phyloP scores from a whole-genome alignment of 441 rosid genomes.

The Macaranga tanarius region DNA sequence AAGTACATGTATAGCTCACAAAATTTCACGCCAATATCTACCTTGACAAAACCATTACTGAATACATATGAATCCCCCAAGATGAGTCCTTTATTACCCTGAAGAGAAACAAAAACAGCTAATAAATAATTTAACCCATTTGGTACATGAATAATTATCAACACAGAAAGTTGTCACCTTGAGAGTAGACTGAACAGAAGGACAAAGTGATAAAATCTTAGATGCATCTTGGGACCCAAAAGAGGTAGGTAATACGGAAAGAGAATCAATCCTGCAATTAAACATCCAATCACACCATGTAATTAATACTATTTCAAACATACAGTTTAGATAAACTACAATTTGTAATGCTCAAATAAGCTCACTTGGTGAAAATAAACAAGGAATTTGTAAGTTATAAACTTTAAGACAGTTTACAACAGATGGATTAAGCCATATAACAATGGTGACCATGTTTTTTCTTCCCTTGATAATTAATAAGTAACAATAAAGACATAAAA shows the following conservation, averaged over 20 bases:
- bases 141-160: constrained; percentile 6
- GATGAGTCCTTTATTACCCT: constrained; percentile 74
- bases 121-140: constrained; percentile 18
- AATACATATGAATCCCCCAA: constrained; percentile 71
- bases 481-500: background rate
- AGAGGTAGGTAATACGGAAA: constrained; percentile 72
- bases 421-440: background rate
- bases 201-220: constrained; percentile 71
- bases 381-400: background rate
- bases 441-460: background rate
- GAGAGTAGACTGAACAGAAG: constrained; percentile 66
- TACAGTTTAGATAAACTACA: background rate
- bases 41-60: constrained; percentile 85
- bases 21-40: constrained; percentile 22
- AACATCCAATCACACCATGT: constrained; percentile 29
- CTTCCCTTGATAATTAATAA: background rate
- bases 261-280: constrained; percentile 82
- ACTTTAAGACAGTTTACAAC: background rate
- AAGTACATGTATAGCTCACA: background rate
- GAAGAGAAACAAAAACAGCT: constrained; percentile 32
- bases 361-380: background rate
- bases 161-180: constrained; percentile 52
- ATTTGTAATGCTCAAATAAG: constrained; percentile 4
- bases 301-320: constrained; percentile 5
- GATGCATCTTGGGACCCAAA: constrained; percentile 77